Percentiles rank a stretch among this genome's conserved stretches.
Conservation (phyloP, 768 basidiomycete species). For the Lactarius deliciosus region DNA sequence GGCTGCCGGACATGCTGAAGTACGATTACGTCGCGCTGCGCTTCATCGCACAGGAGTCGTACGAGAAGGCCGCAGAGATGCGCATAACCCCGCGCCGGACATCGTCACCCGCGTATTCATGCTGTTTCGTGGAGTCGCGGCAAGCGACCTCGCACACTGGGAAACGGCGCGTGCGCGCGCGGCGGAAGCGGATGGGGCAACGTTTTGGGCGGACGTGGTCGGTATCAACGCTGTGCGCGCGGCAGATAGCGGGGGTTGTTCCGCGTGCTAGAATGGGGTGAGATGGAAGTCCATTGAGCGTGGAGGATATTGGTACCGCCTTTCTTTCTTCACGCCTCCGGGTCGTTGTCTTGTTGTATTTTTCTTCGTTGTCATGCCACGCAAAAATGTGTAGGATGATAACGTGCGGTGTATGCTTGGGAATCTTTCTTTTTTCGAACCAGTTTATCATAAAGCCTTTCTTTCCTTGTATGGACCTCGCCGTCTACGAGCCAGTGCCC, state of each 20-base stretch:
- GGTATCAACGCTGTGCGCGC: constrained; percentile 37
- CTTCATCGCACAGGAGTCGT: constrained; percentile 46
- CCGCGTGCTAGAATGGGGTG: constrained; percentile 50
- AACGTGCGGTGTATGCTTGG: no score
- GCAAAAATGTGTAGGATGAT: no score
- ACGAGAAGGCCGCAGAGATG: constrained; percentile 35
- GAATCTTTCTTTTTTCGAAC: no score
- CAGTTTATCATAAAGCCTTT: no score
- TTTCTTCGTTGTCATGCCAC: no score
- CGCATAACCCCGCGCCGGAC: constrained; percentile 38
- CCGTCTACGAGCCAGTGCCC: no score
- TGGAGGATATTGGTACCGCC: not conserved
- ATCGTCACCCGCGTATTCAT: constrained; percentile 49
- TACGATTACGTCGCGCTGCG: constrained; percentile 45
- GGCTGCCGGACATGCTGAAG: constrained; percentile 45
- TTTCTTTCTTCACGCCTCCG: not conserved
- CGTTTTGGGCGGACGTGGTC: constrained; percentile 38
- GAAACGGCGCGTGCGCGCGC: constrained; percentile 28
- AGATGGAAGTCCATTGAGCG: constrained; percentile 12
- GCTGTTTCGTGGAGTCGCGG: constrained; percentile 44
- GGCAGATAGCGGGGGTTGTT: constrained; percentile 36
- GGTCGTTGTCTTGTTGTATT: no score
- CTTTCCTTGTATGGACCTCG: no score
- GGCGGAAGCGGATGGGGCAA: constrained; percentile 26
- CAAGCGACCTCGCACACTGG: constrained; percentile 35